A percentile compares a stretch with the other conserved stretches of the same genome.
Conservation (phyloP, 73 alveolate genomes). For the Paramecium octaurelia region DNA sequence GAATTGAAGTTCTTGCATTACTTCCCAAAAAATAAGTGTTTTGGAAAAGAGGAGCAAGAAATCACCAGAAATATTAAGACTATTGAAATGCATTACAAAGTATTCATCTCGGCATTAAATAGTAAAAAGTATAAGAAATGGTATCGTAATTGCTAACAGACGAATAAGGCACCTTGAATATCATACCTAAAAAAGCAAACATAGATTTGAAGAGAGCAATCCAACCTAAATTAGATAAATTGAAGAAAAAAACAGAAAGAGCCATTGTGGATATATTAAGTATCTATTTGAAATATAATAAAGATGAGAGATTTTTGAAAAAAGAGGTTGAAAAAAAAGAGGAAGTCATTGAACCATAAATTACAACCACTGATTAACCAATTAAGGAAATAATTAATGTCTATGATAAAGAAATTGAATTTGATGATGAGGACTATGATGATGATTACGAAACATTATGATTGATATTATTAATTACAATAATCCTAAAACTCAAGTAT, state of each 20-base stretch:
- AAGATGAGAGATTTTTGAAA: neutral
- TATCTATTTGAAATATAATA: neutral
- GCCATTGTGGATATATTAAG: neutral
- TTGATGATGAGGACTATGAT: neutral
- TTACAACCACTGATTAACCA: neutral
- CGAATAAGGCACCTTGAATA: constrained; percentile 10
- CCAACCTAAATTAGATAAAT: constrained; percentile 23
- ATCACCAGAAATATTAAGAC: neutral
- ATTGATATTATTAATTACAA: neutral
- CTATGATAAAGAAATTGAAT: neutral
- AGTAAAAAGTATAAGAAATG: constrained; percentile 29
- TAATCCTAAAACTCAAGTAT: neutral
- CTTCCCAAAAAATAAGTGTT: neutral
- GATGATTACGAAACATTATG: constrained; percentile 27
- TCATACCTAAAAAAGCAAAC: constrained; percentile 24
- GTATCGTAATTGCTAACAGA: neutral
- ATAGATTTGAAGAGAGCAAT: constrained; percentile 22
- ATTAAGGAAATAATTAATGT: neutral
- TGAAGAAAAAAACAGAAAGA: constrained; percentile 9
- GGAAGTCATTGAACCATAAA: neutral
- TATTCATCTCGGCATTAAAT: neutral
- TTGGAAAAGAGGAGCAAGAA: constrained; percentile 32
- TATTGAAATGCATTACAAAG: neutral
- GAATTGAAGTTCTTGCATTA: constrained; percentile 9
- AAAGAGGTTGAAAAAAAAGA: neutral